Base-by-base conservation (phyloP, 345 rosid genomes). In the Populus simonii region DNA sequence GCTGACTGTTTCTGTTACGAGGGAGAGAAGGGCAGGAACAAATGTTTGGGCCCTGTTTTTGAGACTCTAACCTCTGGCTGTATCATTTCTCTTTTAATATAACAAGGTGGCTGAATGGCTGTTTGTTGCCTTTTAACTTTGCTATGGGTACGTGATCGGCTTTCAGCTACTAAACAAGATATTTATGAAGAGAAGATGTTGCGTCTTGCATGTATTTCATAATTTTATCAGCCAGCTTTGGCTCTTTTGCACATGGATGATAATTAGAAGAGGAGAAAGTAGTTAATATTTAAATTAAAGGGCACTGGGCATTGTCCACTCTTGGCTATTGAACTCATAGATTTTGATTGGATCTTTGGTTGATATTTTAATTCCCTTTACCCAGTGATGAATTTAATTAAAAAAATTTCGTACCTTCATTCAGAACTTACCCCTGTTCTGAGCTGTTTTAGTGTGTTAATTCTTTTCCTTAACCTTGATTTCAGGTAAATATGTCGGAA, bases 401-500 rank as follows among this genome's bases (percentile, higher is more conserved):
- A 53, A 0, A 1, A 0, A 15, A 2, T 20, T 7, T 20, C 8
- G 0, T 53, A 8, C n/a, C 7, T 18, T 20, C 7, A 18, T 47
- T 3, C 15, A 12, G 16, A 47, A 15, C 13, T 15, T 4, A 0
- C 15, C 9, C 7, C 20, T 22, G 4, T 18, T 53, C 7, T 22
- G 43, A 53, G n/a, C 59, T 53, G 59, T 53, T 22, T 53, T 20
- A 53, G 59, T 7, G 20, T 53, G 23, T 20, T 53, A 5, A 53
- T 75, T 33, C 33, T 31, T 22, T 57, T 39, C 3, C 16, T 72
- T 70, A 57, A 66, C 62, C 43, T 76, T 67, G 68, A 62, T 71
- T 76, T 78, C 88, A 96, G 99, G 99, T 59, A 96, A 96, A 80
- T 96, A 96, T 81, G 99, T 96, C 17, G 99, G 99, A 68, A 96